phyloP scores from a whole-genome alignment of 257 asterid species.

The Anisodus tanguticus region DNA sequence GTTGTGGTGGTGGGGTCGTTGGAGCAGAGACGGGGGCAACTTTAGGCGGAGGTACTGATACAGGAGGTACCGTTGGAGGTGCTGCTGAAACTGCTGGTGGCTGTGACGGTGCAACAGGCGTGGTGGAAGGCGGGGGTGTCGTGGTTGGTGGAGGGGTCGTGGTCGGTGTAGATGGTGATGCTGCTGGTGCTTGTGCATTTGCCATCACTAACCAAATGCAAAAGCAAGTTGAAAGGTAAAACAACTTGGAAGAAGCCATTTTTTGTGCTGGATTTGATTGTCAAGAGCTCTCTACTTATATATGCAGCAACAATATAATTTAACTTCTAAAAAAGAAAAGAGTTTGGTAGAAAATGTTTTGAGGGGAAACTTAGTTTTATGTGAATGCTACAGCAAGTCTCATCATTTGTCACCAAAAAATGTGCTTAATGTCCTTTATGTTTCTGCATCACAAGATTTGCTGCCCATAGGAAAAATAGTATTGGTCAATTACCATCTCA shows the following conservation, averaged over 20 bases:
- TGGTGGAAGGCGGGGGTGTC: slow-evolving; percentile 25
- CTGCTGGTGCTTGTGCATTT: slow-evolving; percentile 82
- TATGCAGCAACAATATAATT: slow-evolving; percentile 29
- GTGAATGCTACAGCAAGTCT: slow-evolving; percentile 44
- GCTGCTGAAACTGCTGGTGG: slow-evolving; percentile 51
- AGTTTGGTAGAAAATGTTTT: slow-evolving; percentile 55
- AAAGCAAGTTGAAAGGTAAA: slow-evolving; percentile 52
- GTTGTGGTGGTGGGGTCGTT: slow-evolving; percentile 57
- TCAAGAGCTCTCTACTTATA: slow-evolving; percentile 43
- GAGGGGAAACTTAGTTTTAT: slow-evolving; percentile 48
- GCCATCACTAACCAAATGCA: slow-evolving; percentile 57
- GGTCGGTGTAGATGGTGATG: slow-evolving; percentile 63
- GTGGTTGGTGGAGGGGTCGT: slow-evolving; percentile 45
- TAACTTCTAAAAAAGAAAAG: neutral
- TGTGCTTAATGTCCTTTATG: neutral
- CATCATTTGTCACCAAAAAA: slow-evolving; percentile 36
- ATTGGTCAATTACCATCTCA: slow-evolving; percentile 38
- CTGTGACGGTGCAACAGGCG: slow-evolving; percentile 39
- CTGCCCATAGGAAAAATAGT: neutral
- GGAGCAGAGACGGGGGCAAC: slow-evolving; percentile 53
- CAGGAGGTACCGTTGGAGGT: slow-evolving; percentile 31
- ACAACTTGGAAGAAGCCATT: slow-evolving; percentile 61
- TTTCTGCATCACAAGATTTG: neutral
- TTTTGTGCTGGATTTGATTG: slow-evolving; percentile 39
- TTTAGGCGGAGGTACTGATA: slow-evolving; percentile 46